Evolutionary conservation across 2,329 filamentous ascomycete genomes (phyloP).

Genomic region (Pestalotiopsis sp.): DNA sequence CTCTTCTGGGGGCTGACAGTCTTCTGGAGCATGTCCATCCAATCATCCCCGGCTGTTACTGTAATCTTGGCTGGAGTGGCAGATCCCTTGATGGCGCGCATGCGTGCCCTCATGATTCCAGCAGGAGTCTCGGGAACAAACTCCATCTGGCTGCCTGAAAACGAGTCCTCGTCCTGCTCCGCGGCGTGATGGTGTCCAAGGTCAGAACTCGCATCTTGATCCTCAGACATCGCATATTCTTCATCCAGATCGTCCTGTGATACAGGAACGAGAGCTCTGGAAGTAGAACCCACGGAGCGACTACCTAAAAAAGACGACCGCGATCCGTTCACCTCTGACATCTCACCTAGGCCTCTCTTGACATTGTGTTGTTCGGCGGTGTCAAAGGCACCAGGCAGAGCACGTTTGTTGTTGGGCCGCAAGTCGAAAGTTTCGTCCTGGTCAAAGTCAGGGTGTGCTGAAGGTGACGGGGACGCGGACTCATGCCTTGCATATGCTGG

Average conservation of each 20-base stretch:
- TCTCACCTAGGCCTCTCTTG: conserved; percentile 51
- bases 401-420: conserved; percentile 42
- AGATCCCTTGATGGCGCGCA: conserved; percentile 65
- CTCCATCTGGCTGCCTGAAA: conserved; percentile 49
- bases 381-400: conserved; percentile 82
- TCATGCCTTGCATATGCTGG: conserved; percentile 22
- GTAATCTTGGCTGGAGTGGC: conserved; percentile 61
- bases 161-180: conserved; percentile 68
- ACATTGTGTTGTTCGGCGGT: conserved; percentile 58
- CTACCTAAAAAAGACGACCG: conserved; percentile 88
- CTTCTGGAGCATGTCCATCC: conserved; percentile 90
- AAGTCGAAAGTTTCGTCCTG: conserved; percentile 59
- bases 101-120: conserved; percentile 63
- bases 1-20: conserved; percentile 94
- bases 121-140: conserved; percentile 57
- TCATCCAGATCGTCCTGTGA: conserved; percentile 71
- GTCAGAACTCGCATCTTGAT: conserved; percentile 78
- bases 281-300: conserved; percentile 82
- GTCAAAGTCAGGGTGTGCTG: conserved; percentile 41
- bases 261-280: conserved; percentile 60
- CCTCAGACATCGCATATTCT: conserved; percentile 75
- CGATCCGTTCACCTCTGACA: conserved; percentile 43
- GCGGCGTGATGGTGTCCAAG: conserved; percentile 73
- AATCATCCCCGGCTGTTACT: conserved; percentile 75
- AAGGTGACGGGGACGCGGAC: conserved; percentile 24